Conservation (phyloP, 352 stramenopile genomes). For the Phytophthora fragariaefolia region DNA sequence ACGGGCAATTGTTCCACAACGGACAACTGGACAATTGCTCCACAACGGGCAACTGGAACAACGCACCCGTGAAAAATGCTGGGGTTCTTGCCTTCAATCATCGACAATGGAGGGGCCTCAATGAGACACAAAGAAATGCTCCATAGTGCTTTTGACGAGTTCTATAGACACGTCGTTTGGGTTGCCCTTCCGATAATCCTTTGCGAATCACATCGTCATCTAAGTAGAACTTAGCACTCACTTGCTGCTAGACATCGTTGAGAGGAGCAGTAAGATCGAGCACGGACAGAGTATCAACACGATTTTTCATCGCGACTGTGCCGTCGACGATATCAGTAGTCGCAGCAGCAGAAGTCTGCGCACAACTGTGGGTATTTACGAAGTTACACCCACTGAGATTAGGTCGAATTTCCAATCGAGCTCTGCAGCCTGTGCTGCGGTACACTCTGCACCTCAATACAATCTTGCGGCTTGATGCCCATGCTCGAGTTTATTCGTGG, state of each 20-base stretch:
- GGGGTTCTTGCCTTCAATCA: not conserved
- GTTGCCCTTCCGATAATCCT: not conserved
- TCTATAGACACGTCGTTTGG: not conserved
- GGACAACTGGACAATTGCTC: too few relatives aligned
- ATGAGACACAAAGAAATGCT: not conserved
- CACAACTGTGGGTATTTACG: not conserved
- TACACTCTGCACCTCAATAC: not conserved
- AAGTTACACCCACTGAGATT: not conserved
- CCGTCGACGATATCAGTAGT: not conserved
- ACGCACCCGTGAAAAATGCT: constrained; percentile 6
- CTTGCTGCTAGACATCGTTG: not conserved
- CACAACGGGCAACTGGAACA: too few relatives aligned
- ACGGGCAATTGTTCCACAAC: too few relatives aligned
- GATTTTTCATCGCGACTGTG: not conserved
- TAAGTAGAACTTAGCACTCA: not conserved
- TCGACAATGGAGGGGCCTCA: not conserved
- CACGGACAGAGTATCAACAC: not conserved
- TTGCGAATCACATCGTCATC: constrained; percentile 6
- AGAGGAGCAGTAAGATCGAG: not conserved
- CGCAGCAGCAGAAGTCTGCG: not conserved
- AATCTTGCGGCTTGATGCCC: not conserved
- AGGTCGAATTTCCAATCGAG: not conserved
- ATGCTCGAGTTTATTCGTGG: not conserved
- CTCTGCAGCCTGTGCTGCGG: not conserved
- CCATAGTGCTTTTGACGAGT: constrained; percentile 4